A percentile compares a stretch with the other conserved stretches of the same genome.
Evolutionary conservation across 768 basidiomycete species (phyloP).

Genomic region (Symmetrospora coprosmae): DNA sequence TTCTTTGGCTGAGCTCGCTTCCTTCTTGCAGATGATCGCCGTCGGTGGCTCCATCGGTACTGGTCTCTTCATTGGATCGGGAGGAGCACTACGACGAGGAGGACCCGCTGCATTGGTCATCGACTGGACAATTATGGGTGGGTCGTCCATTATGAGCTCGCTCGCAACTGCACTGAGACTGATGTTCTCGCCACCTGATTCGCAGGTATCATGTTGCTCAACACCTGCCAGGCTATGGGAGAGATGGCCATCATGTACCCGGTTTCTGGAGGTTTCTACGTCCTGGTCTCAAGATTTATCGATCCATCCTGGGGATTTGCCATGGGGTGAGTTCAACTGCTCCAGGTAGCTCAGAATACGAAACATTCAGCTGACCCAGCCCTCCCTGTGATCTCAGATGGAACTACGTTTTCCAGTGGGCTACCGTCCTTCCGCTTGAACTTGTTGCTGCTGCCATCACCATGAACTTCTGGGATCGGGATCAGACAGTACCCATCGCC

Average conservation of each 20-base stretch:
- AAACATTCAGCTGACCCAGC: not conserved
- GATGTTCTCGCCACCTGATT: not conserved
- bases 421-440: constrained; percentile 70
- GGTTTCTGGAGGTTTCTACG: constrained; percentile 33
- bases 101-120: constrained; percentile 11
- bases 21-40: too few species aligned
- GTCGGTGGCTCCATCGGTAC: constrained; percentile 37
- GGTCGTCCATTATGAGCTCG: not conserved
- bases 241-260: constrained; percentile 28
- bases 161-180: not conserved
- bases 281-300: constrained; percentile 30
- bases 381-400: not conserved
- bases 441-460: constrained; percentile 73
- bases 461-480: constrained; percentile 56
- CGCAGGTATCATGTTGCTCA: constrained; percentile 30
- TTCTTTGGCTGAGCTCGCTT: too few species aligned
- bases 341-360: not conserved
- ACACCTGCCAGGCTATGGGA: constrained; percentile 32
- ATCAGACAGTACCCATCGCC: constrained; percentile 48
- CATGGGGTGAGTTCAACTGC: constrained; percentile 26
- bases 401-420: constrained; percentile 46
- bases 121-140: not conserved
- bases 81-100: constrained; percentile 15
- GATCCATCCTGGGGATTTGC: constrained; percentile 28
- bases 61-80: constrained; percentile 25